Evolutionary conservation across 345 rosid species (phyloP).

Genomic region (Salix caprea): DNA sequence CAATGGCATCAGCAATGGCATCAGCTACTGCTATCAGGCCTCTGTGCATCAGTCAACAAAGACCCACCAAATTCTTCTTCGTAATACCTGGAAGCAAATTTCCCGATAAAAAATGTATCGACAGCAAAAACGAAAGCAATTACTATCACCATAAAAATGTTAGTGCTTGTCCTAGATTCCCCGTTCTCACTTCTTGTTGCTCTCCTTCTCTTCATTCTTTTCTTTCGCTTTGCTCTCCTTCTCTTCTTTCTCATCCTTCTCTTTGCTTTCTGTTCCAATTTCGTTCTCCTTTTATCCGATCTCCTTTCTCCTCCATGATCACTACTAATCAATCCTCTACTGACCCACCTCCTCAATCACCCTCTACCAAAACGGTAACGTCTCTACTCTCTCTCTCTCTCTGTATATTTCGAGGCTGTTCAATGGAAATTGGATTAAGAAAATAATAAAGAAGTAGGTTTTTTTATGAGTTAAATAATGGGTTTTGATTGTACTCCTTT

Average conservation of each 20-base stretch:
- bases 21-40: conserved; percentile 2
- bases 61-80: conserved; percentile 30
- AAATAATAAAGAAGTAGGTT: not conserved
- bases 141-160: not conserved
- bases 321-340: conserved; percentile 30
- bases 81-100: conserved; percentile 8
- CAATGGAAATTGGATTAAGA: not conserved
- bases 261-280: conserved; percentile 37
- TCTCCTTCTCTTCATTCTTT: conserved; percentile 33
- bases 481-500: not conserved
- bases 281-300: conserved; percentile 37
- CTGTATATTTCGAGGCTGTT: not conserved
- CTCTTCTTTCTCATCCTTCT: conserved; percentile 37
- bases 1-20: conserved; percentile 16
- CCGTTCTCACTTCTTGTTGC: conserved; percentile 36
- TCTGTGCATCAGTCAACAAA: conserved; percentile 1
- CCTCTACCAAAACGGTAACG: conserved; percentile 50
- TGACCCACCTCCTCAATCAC: conserved; percentile 27
- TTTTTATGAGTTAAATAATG: not conserved
- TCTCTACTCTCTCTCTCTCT: not conserved
- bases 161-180: conserved; percentile 39
- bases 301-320: conserved; percentile 40
- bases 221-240: conserved; percentile 34
- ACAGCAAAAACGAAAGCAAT: not conserved
- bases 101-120: conserved; percentile 2